Base-by-base conservation (phyloP, 768 basidiomycete genomes). In the Cyathus striatus region DNA sequence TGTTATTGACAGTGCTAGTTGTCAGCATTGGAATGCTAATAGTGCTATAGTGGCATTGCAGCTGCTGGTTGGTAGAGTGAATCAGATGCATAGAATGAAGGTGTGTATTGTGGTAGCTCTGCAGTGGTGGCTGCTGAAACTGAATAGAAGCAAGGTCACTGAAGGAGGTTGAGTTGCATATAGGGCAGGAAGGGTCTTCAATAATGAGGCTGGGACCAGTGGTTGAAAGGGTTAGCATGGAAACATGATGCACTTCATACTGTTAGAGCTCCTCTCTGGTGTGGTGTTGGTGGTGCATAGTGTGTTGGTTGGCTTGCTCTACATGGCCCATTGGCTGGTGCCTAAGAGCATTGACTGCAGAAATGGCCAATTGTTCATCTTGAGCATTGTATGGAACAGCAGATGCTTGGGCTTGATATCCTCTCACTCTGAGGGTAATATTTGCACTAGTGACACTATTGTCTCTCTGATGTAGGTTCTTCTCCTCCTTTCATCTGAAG, bases 11-110 rank as follows among this genome's bases (percentile, higher is more conserved):
- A 44, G 47, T 55, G 47, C 44, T 57, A n/a, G n/a, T n/a, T n/a
- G n/a, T n/a, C n/a, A n/a, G n/a, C n/a, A n/a, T n/a, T 6, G 66
- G 59, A 42, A 72, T 60, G 47, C 71, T 75, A 67, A 75, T 68
- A 48, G 71, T 74, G 45, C 53, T 75, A 49, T 63, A 67, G 54
- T 76, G 74, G 10, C 73, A 53, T 40, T 58, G 57, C 44, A 59
- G 42, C 42, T 48, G 23, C 42, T 40, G 30, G 36, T 50, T 51
- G 48, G 63, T 43, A 47, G 49, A 64, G 50, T 66, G 71, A 44
- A 65, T 68, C 18, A 72, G 72, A 45, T 73, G 64, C 26, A 70
- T 66, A 21, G 70, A 68, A 26, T 72, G 67, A 43, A 69, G 56
- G 49, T 75, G 73, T 26, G 63, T 59, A 37, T 63, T 61, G 33